Conservation (phyloP, 495 filamentous ascomycete species). For the Penicillium waksmanii region DNA sequence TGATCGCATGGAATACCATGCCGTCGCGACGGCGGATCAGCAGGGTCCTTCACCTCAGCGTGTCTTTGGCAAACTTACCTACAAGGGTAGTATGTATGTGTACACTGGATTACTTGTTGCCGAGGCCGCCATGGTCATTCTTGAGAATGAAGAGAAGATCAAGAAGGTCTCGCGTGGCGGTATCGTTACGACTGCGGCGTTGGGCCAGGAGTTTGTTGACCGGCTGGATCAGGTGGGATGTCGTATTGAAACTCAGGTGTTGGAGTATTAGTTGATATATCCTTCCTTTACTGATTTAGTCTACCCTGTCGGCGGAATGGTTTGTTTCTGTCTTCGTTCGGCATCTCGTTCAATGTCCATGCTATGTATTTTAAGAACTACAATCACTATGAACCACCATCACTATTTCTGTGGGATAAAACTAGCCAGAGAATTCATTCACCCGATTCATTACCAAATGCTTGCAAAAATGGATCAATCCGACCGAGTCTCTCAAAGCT, state of each 20-base stretch:
- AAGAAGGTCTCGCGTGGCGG: constrained; percentile 66
- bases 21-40: constrained; percentile 65
- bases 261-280: constrained; percentile 30
- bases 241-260: constrained; percentile 56
- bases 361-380: neutral
- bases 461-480: too few species aligned
- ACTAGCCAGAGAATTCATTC: too few species aligned
- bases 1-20: constrained; percentile 67
- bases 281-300: neutral
- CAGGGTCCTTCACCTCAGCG: constrained; percentile 43
- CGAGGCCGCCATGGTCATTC: constrained; percentile 71
- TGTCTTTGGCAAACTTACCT: constrained; percentile 62
- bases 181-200: constrained; percentile 78
- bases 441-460: too few species aligned
- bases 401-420: too few species aligned
- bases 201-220: constrained; percentile 78
- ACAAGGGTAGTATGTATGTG: constrained; percentile 65
- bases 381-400: neutral
- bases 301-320: neutral
- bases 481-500: constrained; percentile 19
- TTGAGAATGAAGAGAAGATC: constrained; percentile 62
- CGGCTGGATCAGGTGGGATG: constrained; percentile 67
- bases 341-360: neutral
- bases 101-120: constrained; percentile 69
- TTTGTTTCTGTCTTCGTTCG: neutral